phyloP scores from a whole-genome alignment of 2,329 filamentous ascomycete species.

The Hymenoscyphus scutula region DNA sequence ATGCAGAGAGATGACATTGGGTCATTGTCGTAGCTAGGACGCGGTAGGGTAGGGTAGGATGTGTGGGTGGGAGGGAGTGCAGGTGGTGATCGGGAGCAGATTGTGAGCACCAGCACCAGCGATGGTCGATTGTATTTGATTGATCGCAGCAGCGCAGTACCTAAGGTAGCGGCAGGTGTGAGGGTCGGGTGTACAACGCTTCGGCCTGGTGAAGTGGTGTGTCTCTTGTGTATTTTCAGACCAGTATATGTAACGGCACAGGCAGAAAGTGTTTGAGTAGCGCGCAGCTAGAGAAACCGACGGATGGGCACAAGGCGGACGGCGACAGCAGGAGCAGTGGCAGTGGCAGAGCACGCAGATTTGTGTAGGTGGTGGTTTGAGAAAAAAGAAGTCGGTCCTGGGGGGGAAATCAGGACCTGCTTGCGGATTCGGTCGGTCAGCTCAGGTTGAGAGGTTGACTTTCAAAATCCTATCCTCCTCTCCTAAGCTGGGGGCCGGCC shows the following conservation, averaged over 20 bases:
- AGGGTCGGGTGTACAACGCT: constrained; percentile 4
- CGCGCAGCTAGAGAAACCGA: not conserved
- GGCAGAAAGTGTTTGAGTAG: constrained; percentile 1
- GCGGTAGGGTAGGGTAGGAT: constrained; percentile 23
- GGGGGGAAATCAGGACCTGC: not conserved
- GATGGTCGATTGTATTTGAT: not conserved
- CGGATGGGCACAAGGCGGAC: not conserved
- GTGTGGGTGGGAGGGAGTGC: constrained; percentile 11
- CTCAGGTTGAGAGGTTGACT: constrained; percentile 1
- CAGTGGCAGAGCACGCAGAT: not conserved
- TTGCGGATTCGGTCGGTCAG: not conserved
- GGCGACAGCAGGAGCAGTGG: not conserved
- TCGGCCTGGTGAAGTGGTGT: constrained; percentile 1
- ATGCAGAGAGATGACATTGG: constrained; percentile 37
- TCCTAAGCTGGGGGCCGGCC: not conserved
- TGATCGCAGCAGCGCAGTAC: constrained; percentile 4
- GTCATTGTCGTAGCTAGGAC: constrained; percentile 38
- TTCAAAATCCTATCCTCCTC: constrained; percentile 1
- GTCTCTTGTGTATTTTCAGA: not conserved
- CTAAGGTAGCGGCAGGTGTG: not conserved
- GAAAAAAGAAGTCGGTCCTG: not conserved
- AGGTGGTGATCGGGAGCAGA: constrained; percentile 8
- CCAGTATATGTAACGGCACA: not conserved
- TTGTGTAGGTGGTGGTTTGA: not conserved
- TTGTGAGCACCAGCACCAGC: not conserved